A percentile compares a stretch with the other conserved stretches of the same genome.
phyloP scores from a whole-genome alignment of 2,329 filamentous ascomycete species.

The Monosporascus sp. region DNA sequence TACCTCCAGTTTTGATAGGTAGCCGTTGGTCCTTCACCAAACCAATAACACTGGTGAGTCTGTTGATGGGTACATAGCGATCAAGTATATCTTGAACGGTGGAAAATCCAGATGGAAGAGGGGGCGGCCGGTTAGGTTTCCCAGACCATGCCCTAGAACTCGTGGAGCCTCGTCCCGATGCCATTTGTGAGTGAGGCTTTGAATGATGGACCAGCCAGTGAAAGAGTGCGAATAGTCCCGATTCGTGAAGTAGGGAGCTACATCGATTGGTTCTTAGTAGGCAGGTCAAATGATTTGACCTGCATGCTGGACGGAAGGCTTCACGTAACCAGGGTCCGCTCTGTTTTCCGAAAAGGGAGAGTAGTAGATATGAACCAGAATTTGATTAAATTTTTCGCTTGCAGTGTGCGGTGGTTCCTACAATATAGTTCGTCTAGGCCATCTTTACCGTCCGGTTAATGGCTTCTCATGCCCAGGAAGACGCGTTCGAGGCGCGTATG shows the following conservation, averaged over 20 bases:
- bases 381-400: too few species aligned
- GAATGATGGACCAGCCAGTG: background rate
- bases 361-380: too few species aligned
- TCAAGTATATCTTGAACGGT: slow-evolving; percentile 40
- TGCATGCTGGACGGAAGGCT: background rate
- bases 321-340: background rate
- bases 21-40: slow-evolving; percentile 61
- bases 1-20: slow-evolving; percentile 44
- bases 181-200: background rate
- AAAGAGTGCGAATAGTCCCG: background rate
- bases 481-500: background rate
- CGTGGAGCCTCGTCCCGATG: background rate
- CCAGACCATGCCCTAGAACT: slow-evolving; percentile 7
- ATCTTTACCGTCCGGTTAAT: background rate
- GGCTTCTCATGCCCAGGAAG: background rate
- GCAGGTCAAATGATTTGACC: background rate
- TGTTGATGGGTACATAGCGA: slow-evolving; percentile 21
- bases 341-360: too few species aligned
- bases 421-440: background rate
- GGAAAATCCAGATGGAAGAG: slow-evolving; percentile 32
- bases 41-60: slow-evolving; percentile 58
- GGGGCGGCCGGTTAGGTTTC: slow-evolving; percentile 2
- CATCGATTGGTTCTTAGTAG: background rate
- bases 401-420: too few species aligned
- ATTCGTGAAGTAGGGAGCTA: background rate